A percentile compares a stretch with the other conserved stretches of the same genome.
These are phyloP conservation scores for Uronychia setigera DNA, from an alignment of 73 alveolate genomes.

Conservation along the genomic window DNA sequence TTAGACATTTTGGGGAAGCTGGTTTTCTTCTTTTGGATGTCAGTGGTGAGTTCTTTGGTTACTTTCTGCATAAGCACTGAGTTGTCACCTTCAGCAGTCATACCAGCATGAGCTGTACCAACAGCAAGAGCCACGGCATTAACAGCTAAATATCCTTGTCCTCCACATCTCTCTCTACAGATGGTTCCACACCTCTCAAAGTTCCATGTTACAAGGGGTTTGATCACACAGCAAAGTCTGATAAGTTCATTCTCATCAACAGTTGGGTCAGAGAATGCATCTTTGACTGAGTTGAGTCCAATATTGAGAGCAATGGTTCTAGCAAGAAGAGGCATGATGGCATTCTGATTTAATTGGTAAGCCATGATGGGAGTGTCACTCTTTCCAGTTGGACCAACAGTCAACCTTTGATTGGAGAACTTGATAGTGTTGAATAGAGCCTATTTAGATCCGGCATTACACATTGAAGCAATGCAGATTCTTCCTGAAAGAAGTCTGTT, in stretches of 20 bases:
- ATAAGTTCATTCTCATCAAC: constrained; percentile 48
- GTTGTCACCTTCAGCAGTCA: constrained; percentile 82
- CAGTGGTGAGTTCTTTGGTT: constrained; percentile 59
- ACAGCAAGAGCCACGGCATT: constrained; percentile 48
- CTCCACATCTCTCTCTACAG: constrained; percentile 73
- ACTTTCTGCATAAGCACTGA: constrained; percentile 68
- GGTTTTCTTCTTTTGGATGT: constrained; percentile 34
- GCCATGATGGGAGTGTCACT: constrained; percentile 70
- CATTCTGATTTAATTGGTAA: constrained; percentile 60
- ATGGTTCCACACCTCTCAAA: constrained; percentile 38
- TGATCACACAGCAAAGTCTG: constrained; percentile 68
- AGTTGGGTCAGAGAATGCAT: constrained; percentile 45
- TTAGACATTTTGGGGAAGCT: constrained; percentile 45
- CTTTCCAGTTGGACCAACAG: constrained; percentile 62
- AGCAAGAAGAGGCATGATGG: constrained; percentile 66
- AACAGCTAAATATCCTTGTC: constrained; percentile 68
- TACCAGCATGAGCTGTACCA: constrained; percentile 70
- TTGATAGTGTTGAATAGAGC: constrained; percentile 50
- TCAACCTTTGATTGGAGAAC: constrained; percentile 45
- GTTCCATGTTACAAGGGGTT: constrained; percentile 72
- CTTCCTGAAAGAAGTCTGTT: constrained; percentile 71
- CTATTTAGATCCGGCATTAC: constrained; percentile 46
- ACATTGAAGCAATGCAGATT: constrained; percentile 67
- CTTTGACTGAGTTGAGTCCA: constrained; percentile 46
- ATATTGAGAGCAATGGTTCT: constrained; percentile 51